Evolutionary conservation across 1,284 basidiomycete genomes (phyloP), one percentile per base, ranked within the genome.

Genomic region (Cryptococcus wingfieldii): DNA sequence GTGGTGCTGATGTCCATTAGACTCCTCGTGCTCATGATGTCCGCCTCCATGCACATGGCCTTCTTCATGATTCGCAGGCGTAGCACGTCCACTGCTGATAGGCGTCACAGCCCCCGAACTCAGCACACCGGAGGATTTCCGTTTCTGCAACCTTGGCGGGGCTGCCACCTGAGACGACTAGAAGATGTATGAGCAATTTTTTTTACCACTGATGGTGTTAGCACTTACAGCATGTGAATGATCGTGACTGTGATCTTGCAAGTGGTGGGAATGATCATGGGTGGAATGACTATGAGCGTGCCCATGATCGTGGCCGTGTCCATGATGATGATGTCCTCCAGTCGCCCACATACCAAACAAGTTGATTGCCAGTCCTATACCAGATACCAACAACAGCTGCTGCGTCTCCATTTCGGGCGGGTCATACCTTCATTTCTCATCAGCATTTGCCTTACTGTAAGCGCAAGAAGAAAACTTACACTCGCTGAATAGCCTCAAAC

Each of bases 311-410:
- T 90, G 89, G 9, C 68, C 63, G 51, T 70, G 89, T 0, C 76
- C 76, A 53, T 78, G 77, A 74, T 92, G 89, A 72, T 90, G 89
- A 75, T 93, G 90, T 2, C 90, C 90, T 7, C 96, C 96, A 81
- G 96, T 99, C 0, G 96, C 96, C 76, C 94, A 93, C 94, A 99
- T 97, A 34, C 96, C 96, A 68, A 98, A 98, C 31, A 99, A 77
- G 74, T 99, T 99, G 55, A 99, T 94, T 1, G 80, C 89, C 10
- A 99, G 79, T 2, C 96, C 96, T 38, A 97, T 78, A 2, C 85
- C 84, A 64, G 90, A 94, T 47, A 99, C 89, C 1, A 97, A 81
- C 34, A 99, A 77, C 2, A 99, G 80, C 71, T 98, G 95, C 59
- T 84, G 88, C 7, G 93, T 98, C 69, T 94, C 94, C 93, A 99